phyloP scores from a whole-genome alignment of 257 asterid genomes.

The Przewalskia tangutica region DNA sequence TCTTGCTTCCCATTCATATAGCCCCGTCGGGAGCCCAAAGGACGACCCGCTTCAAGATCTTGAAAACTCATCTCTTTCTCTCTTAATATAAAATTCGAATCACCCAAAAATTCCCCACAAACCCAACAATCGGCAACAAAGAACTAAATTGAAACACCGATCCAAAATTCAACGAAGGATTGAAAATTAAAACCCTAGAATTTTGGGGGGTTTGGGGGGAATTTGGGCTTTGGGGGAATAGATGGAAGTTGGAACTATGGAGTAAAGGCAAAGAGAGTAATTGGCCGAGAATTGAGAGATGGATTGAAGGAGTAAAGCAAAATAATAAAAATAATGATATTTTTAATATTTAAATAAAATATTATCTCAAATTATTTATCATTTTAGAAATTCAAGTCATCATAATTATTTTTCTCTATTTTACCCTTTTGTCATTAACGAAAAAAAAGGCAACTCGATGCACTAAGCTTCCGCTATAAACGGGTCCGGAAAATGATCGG shows the following conservation, averaged over 20 bases:
- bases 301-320: not conserved
- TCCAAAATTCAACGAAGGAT: not conserved
- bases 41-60: conserved; percentile 89
- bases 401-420: too few species aligned
- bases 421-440: too few species aligned
- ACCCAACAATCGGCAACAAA: conserved; percentile 10
- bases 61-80: conserved; percentile 66
- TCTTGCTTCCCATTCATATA: conserved; percentile 63
- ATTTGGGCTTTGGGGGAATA: not conserved
- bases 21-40: conserved; percentile 42
- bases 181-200: conserved; percentile 19
- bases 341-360: too few species aligned
- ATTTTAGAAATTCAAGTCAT: too few species aligned
- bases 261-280: conserved; percentile 3
- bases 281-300: conserved; percentile 12
- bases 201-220: conserved; percentile 9
- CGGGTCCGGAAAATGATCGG: too few species aligned
- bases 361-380: too few species aligned
- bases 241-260: conserved; percentile 4
- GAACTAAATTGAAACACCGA: not conserved
- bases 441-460: too few species aligned
- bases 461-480: too few species aligned
- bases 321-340: not conserved
- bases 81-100: not conserved
- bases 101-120: conserved; percentile 8